A percentile compares a stretch with the other conserved stretches of the same genome.
Conservation (phyloP, 495 filamentous ascomycete genomes). For the Elaphomyces granulatus region DNA sequence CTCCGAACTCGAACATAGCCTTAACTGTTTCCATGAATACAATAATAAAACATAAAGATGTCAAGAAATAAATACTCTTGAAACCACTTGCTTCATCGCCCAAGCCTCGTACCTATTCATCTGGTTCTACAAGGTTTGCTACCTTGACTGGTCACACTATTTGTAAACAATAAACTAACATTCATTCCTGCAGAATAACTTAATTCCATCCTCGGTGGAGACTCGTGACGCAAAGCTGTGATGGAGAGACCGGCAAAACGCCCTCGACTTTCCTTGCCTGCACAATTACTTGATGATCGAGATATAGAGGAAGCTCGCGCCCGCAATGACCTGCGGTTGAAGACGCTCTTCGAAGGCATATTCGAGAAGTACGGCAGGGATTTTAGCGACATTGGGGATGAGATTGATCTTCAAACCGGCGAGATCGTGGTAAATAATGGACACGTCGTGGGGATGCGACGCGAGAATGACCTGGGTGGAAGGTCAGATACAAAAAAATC, state of each 20-base stretch:
- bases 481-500: constrained; percentile 9
- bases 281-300: constrained; percentile 18
- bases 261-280: constrained; percentile 31
- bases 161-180: no score
- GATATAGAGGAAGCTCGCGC: constrained; percentile 43
- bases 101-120: not conserved
- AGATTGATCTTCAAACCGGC: constrained; percentile 64
- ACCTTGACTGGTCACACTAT: no score
- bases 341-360: constrained; percentile 70
- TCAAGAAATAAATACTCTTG: no score
- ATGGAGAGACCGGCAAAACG: constrained; percentile 50
- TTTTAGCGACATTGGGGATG: constrained; percentile 67
- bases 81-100: no score
- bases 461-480: constrained; percentile 35
- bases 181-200: no score
- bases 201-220: no score
- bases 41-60: no score
- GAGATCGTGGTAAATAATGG: constrained; percentile 78
- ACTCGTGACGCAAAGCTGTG: no score
- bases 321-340: constrained; percentile 50
- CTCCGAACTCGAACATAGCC: no score
- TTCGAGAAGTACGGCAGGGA: constrained; percentile 78
- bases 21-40: no score
- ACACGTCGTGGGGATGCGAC: constrained; percentile 47
- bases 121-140: no score